Evolutionary conservation across 2,329 filamentous ascomycete species (phyloP).

Genomic region (Myriosclerotinia scirpicola): DNA sequence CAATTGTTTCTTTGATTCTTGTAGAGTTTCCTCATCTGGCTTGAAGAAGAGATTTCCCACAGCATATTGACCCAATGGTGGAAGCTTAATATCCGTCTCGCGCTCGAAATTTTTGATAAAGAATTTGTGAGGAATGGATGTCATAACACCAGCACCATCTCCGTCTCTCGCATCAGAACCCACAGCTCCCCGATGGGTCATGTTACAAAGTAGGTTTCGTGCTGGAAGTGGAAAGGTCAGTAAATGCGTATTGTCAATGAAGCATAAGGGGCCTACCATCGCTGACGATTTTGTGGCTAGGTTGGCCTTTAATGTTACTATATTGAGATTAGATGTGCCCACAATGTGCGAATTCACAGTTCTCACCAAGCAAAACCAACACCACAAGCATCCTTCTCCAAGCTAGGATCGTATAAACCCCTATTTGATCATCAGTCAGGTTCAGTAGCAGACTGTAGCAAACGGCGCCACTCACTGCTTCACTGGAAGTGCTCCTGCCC

Average conservation of each 20-base stretch:
- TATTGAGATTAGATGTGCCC: slow-evolving; percentile 31
- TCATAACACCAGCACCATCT: slow-evolving; percentile 99
- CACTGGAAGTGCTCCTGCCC: slow-evolving; percentile 92
- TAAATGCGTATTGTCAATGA: slow-evolving; percentile 11
- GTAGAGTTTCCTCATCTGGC: slow-evolving; percentile 84
- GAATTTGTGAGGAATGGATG: slow-evolving; percentile 96
- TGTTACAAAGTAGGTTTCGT: slow-evolving; percentile 95
- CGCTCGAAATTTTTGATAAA: slow-evolving; percentile 98
- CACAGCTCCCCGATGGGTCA: slow-evolving; percentile 98
- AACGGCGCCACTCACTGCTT: slow-evolving; percentile 65
- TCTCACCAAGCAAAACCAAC: slow-evolving; percentile 96
- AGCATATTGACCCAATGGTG: slow-evolving; percentile 88
- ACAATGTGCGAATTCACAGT: background rate
- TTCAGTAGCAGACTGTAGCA: background rate
- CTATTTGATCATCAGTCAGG: slow-evolving; percentile 38
- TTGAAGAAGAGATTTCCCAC: slow-evolving; percentile 99
- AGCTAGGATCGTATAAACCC: slow-evolving; percentile 91
- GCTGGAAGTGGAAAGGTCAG: slow-evolving; percentile 54
- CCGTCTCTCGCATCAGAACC: slow-evolving; percentile 97
- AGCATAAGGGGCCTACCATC: slow-evolving; percentile 65
- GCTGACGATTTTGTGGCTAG: slow-evolving; percentile 97
- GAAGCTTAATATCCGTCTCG: slow-evolving; percentile 84
- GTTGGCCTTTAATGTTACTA: slow-evolving; percentile 94
- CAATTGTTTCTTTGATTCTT: slow-evolving; percentile 88
- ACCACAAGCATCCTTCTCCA: slow-evolving; percentile 99